Conservation (phyloP, 495 filamentous ascomycete species). For the Xylaria castorea region DNA sequence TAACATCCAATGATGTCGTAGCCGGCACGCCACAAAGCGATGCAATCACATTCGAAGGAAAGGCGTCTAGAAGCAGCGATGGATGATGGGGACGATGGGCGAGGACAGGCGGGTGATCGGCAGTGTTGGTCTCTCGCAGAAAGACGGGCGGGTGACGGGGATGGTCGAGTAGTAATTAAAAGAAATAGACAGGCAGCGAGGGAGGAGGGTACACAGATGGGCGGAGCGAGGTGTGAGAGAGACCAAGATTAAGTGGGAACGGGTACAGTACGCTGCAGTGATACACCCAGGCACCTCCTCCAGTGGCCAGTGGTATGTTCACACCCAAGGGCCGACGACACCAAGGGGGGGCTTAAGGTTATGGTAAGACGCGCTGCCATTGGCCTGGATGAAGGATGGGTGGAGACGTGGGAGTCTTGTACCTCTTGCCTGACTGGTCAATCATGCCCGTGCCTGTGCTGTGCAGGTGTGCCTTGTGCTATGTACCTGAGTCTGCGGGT, state of each 20-base stretch:
- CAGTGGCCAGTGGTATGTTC: slow-evolving; percentile 5
- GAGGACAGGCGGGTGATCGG: slow-evolving; percentile 18
- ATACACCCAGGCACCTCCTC: slow-evolving; percentile 5
- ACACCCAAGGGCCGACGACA: slow-evolving; percentile 22
- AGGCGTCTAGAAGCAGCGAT: slow-evolving; percentile 10
- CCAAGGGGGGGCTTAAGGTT: slow-evolving; percentile 27
- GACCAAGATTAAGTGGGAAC: slow-evolving; percentile 25
- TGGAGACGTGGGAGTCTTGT: slow-evolving; percentile 19
- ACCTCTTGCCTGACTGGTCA: slow-evolving; percentile 22
- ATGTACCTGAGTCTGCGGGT: slow-evolving; percentile 12
- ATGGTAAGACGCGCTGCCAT: slow-evolving; percentile 21
- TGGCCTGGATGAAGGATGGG: slow-evolving; percentile 24
- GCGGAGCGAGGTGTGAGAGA: slow-evolving; percentile 32
- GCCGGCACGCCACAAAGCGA: slow-evolving; percentile 19
- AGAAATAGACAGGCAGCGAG: slow-evolving; percentile 25
- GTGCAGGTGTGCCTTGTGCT: slow-evolving; percentile 5
- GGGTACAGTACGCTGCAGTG: slow-evolving; percentile 20
- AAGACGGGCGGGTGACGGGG: slow-evolving; percentile 28
- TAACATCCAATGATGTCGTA: slow-evolving; percentile 17
- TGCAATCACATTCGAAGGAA: slow-evolving; percentile 19
- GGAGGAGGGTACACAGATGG: slow-evolving; percentile 18
- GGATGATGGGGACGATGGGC: slow-evolving; percentile 1
- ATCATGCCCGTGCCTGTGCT: slow-evolving; percentile 28
- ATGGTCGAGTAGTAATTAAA: slow-evolving; percentile 27
- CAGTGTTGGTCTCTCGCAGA: slow-evolving; percentile 28